These are phyloP conservation scores for Sisymbrium irio DNA, from an alignment of 345 rosid genomes.

Conservation along the genomic window DNA sequence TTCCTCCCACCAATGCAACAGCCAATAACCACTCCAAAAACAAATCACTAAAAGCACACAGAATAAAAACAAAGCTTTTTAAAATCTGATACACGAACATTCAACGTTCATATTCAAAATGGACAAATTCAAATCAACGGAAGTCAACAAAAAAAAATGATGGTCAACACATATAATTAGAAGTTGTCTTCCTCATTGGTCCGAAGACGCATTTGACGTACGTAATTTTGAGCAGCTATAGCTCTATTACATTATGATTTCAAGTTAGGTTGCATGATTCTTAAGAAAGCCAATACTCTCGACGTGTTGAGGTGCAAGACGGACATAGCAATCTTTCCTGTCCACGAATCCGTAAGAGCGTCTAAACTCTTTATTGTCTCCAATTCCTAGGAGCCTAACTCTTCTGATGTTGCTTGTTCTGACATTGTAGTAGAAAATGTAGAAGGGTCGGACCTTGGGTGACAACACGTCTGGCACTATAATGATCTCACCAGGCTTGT, in stretches of 20 bases:
- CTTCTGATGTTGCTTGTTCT: neutral
- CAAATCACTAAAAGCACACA: slow-evolving; percentile 50
- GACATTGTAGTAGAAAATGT: slow-evolving; percentile 8
- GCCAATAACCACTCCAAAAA: slow-evolving; percentile 83
- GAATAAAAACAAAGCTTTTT: neutral
- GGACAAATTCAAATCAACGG: too few species aligned
- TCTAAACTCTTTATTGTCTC: slow-evolving; percentile 10
- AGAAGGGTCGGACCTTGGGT: neutral
- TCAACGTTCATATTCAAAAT: too few species aligned
- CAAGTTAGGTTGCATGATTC: neutral
- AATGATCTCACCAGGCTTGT: slow-evolving; percentile 16
- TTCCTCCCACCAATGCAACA: slow-evolving; percentile 71
- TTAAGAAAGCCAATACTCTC: neutral
- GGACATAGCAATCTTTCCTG: neutral
- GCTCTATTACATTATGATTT: too few species aligned
- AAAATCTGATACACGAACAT: neutral
- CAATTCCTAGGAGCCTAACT: slow-evolving; percentile 4
- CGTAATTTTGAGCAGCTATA: too few species aligned
- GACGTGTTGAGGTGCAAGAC: neutral
- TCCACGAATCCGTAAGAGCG: neutral
- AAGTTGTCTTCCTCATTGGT: too few species aligned
- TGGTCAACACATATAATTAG: too few species aligned
- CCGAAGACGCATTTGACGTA: too few species aligned
- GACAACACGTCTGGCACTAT: neutral
- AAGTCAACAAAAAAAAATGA: too few species aligned